Base-by-base conservation (phyloP, 176 grass and related monocot species). In the Rhynchospora breviuscula region DNA sequence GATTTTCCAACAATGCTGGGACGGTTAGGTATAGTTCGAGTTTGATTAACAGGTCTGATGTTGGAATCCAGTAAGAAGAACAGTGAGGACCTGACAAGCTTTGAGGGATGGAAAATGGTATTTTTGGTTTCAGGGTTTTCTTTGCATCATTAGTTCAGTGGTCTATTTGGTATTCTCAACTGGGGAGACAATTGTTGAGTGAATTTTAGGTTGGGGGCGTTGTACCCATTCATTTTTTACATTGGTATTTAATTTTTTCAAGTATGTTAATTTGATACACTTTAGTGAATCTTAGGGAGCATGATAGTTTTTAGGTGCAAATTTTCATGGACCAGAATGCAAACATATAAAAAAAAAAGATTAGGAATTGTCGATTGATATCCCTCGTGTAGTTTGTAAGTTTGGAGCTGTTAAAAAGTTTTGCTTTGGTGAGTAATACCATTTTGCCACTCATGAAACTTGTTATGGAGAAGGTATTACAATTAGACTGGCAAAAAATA, bases 1-100 rank as follows among this genome's bases (percentile, higher is more conserved):
- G 94, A n/a, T 84, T 97, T 84, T 93, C 90, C 21, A 97, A 97
- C 84, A 93, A 91, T 45, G 91, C 91, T 0, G 93, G 93, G 29
- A 97, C 91, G 29, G 80, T 93, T 67, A 91, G 93, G 89, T 54
- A 91, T 97, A 78, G 91, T 93, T n/a, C 87, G 91, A 26, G 87
- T 91, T 1, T 83, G 85, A 13, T 85, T 97, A 40, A 93, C 94
- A 0, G 94, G 94, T 86, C 89, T 53, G 15, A 97, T 97, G 83
- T 69, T 97, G 53, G 91, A 97, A 86, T 86, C 35, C 3, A 87
- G 90, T 76, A 91, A 91, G 84, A 76, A 81, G 52, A 86, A 85
- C 25, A 83, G 89, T 86, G 79, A 89, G 89, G 94, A 97, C 86
- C 71, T 93, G 52, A 86, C 89, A 61, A 83, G 79, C 33, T 83